These are phyloP conservation scores for Flammula alnicola DNA, from an alignment of 1,284 basidiomycete species.

Conservation along the genomic window DNA sequence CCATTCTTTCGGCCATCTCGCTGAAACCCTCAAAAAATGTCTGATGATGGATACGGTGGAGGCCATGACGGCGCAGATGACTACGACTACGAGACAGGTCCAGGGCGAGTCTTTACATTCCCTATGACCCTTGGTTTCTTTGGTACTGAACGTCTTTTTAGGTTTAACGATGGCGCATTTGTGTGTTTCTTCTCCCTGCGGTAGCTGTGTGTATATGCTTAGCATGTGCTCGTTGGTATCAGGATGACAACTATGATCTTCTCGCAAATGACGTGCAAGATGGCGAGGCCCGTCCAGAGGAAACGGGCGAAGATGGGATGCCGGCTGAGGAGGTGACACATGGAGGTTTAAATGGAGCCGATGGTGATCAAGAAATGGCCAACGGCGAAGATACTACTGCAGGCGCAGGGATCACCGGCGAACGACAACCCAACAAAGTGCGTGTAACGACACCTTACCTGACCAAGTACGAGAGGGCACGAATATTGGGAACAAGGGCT, in stretches of 20 bases:
- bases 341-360: slow-evolving; percentile 55
- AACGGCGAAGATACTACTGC: slow-evolving; percentile 50
- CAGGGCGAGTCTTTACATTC: slow-evolving; percentile 51
- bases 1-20: slow-evolving; percentile 10
- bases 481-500: slow-evolving; percentile 98
- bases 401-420: slow-evolving; percentile 59
- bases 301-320: slow-evolving; percentile 44
- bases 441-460: slow-evolving; percentile 97
- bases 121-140: slow-evolving; percentile 4
- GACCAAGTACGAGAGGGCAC: slow-evolving; percentile 98
- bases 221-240: slow-evolving; percentile 18
- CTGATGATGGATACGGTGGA: slow-evolving; percentile 77
- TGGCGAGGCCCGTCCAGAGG: slow-evolving; percentile 49
- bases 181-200: slow-evolving; percentile 48
- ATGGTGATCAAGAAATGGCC: slow-evolving; percentile 66
- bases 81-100: slow-evolving; percentile 66
- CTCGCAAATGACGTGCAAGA: slow-evolving; percentile 54
- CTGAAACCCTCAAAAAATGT: slow-evolving; percentile 46
- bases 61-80: slow-evolving; percentile 58
- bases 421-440: slow-evolving; percentile 88
- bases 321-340: slow-evolving; percentile 41
- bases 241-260: slow-evolving; percentile 76
- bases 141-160: slow-evolving; percentile 29
- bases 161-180: slow-evolving; percentile 61
- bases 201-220: slow-evolving; percentile 11